phyloP scores from a whole-genome alignment of 805 yeast species.

The Barnettozyma salicaria region DNA sequence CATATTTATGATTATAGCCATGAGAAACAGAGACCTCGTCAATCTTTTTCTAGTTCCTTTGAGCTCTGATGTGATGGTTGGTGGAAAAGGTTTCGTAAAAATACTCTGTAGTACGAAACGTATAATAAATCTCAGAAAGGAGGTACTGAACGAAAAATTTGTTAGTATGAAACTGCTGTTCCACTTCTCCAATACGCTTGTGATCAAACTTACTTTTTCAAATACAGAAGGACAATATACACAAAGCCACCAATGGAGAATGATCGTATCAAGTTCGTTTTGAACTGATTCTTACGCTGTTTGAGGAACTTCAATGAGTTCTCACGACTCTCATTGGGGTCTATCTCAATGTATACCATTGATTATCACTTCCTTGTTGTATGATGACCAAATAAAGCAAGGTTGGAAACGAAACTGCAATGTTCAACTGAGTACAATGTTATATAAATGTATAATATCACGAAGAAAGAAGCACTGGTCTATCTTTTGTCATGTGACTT shows the following conservation, averaged over 20 bases:
- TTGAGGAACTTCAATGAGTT: slow-evolving; percentile 18
- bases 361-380: not conserved
- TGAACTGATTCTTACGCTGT: slow-evolving; percentile 18
- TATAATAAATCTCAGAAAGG: slow-evolving; percentile 25
- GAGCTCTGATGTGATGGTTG: slow-evolving; percentile 23
- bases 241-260: slow-evolving; percentile 19
- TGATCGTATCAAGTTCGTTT: slow-evolving; percentile 11
- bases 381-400: no score
- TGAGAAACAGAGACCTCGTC: slow-evolving; percentile 27
- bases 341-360: slow-evolving; percentile 12
- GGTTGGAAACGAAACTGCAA: no score
- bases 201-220: slow-evolving; percentile 20
- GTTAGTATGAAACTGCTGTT: slow-evolving; percentile 7
- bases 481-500: not conserved
- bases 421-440: no score
- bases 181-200: no score
- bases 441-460: no score
- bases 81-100: slow-evolving; percentile 37
- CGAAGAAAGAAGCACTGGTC: no score
- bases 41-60: slow-evolving; percentile 21
- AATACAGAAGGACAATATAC: slow-evolving; percentile 20
- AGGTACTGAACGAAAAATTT: slow-evolving; percentile 11
- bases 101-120: slow-evolving; percentile 35
- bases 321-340: slow-evolving; percentile 8
- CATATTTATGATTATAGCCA: slow-evolving; percentile 22